Evolutionary conservation across 2,329 filamentous ascomycete genomes (phyloP).

Genomic region (Nothomitra cinnamomea): DNA sequence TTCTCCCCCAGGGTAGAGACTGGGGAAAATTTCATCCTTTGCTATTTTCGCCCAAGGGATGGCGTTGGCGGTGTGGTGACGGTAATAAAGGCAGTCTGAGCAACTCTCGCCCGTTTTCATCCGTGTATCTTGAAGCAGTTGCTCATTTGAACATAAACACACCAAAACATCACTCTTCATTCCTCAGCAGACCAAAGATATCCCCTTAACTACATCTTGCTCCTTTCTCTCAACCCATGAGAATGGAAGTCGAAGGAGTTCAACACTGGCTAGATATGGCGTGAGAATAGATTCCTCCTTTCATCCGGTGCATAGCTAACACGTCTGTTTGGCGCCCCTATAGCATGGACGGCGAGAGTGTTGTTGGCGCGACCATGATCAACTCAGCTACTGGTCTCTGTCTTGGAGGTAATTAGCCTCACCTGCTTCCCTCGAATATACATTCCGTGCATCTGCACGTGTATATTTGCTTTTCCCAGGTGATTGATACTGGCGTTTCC

Average conservation of each 20-base stretch:
- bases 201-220: background rate
- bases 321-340: background rate
- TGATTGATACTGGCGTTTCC: background rate
- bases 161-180: background rate
- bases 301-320: no score
- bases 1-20: no score
- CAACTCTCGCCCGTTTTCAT: no score
- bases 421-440: background rate
- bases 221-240: background rate
- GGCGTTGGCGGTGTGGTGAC: no score
- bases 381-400: conserved; percentile 2
- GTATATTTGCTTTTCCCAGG: background rate
- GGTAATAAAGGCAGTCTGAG: no score
- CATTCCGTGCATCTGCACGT: background rate
- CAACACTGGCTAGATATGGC: background rate
- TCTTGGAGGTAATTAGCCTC: background rate
- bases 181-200: background rate
- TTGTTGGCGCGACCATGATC: conserved; percentile 2
- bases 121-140: no score
- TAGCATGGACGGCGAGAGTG: conserved; percentile 3
- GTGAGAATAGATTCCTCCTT: background rate
- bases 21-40: no score
- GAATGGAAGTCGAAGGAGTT: background rate
- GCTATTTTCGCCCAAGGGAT: no score
- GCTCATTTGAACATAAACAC: no score